Conservation (phyloP, 1,284 basidiomycete genomes). For the Puccinia polysora region DNA sequence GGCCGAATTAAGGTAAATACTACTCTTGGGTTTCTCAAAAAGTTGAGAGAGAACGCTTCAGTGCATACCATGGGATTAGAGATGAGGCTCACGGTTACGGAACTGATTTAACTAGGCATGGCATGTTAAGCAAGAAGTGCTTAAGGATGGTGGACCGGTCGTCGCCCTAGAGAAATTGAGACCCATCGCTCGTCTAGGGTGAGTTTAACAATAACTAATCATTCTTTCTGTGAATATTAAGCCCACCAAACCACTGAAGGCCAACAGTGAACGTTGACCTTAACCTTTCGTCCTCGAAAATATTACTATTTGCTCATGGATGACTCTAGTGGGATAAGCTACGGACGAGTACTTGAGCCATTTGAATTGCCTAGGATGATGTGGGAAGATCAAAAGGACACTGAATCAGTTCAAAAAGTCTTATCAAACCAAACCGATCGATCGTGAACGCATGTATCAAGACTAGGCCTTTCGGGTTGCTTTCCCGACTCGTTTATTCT, state of each 20-base stretch:
- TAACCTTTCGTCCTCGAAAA: not conserved
- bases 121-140: slow-evolving; percentile 24
- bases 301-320: not conserved
- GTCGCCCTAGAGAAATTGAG: slow-evolving; percentile 33
- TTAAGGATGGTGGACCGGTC: slow-evolving; percentile 18
- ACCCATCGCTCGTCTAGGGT: slow-evolving; percentile 38
- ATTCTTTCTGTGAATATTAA: not conserved
- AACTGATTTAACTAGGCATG: slow-evolving; percentile 33
- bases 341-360: not conserved
- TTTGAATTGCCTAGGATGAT: slow-evolving; percentile 32
- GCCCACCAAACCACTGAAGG: not conserved
- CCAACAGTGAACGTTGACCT: not conserved
- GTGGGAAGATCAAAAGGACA: slow-evolving; percentile 38
- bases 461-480: no score
- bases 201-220: slow-evolving; percentile 6
- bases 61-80: not conserved
- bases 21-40: not conserved
- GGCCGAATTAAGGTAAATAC: slow-evolving; percentile 31
- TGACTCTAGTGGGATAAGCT: slow-evolving; percentile 21
- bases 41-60: not conserved
- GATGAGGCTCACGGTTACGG: not conserved
- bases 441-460: no score
- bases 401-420: slow-evolving; percentile 13
- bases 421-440: slow-evolving; percentile 11
- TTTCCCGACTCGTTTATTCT: no score